Percentiles rank a stretch among this genome's conserved stretches.
Evolutionary conservation across 2,329 filamentous ascomycete species (phyloP).

Genomic region (Coniochaeta pulveracea): DNA sequence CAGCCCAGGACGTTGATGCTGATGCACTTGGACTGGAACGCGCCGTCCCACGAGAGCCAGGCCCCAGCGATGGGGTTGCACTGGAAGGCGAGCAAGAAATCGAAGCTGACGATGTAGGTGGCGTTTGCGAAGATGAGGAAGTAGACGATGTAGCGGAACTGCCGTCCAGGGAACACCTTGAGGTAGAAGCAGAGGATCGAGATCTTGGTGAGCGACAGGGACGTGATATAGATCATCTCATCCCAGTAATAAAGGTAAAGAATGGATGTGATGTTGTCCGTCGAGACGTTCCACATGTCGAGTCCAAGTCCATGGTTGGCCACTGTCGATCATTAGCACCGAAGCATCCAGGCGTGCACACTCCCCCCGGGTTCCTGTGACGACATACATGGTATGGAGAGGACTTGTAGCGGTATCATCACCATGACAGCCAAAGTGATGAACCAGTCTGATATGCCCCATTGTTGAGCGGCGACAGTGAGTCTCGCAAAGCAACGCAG

Average conservation of each 20-base stretch:
- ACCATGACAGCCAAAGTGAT: slow-evolving; percentile 16
- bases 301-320: slow-evolving; percentile 25
- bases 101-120: slow-evolving; percentile 14
- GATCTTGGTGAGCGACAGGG: slow-evolving; percentile 19
- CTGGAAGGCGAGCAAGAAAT: slow-evolving; percentile 17
- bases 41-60: slow-evolving; percentile 20
- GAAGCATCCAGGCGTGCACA: too few species aligned
- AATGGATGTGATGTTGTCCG: slow-evolving; percentile 27
- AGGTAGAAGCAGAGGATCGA: slow-evolving; percentile 24
- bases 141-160: slow-evolving; percentile 15
- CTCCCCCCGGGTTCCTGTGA: too few species aligned
- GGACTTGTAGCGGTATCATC: slow-evolving; percentile 12
- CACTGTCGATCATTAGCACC: slow-evolving; percentile 16
- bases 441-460: slow-evolving; percentile 19
- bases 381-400: slow-evolving; percentile 17
- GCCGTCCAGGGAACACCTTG: slow-evolving; percentile 19
- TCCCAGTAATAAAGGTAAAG: slow-evolving; percentile 22
- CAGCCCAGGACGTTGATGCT: slow-evolving; percentile 20
- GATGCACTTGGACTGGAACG: slow-evolving; percentile 18
- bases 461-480: slow-evolving; percentile 13
- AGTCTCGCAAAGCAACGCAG: slow-evolving; percentile 18
- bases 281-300: slow-evolving; percentile 31
- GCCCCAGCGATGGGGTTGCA: slow-evolving; percentile 18
- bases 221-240: slow-evolving; percentile 17
- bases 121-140: slow-evolving; percentile 16